Base-by-base conservation (phyloP, 2,329 filamentous ascomycete genomes). In the Hawksworthiomyces lignivorus region DNA sequence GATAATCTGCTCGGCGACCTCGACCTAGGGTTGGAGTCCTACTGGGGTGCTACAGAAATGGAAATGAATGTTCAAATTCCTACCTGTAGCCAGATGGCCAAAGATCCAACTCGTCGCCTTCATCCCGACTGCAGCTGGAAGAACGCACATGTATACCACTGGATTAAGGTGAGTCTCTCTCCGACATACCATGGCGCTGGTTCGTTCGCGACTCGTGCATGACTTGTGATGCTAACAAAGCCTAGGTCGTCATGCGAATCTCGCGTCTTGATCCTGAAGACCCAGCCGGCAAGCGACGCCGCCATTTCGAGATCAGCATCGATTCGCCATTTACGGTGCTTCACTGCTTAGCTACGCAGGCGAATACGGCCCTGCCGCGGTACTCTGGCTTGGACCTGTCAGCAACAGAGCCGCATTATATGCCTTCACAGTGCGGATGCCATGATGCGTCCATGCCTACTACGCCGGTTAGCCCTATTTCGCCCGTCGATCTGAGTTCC, bases 241-340 rank as follows among this genome's bases (percentile, higher is more conserved):
- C 11, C 2, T 48, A 90, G 86, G 87, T 95, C 56, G 87, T 95
- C 47, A 86, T 96, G 79, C 83, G 89, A 39, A 81, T 96, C 35
- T 95, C 88, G 22, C 87, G 87, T 53, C 69, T 84, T 12, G 89
- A 95, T 53, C 75, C 81, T 29, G 78, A 82, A 10, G 85, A 94
- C 54, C 80, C 87, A 0, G 70, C 69, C 1, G 73, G 73, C 27
- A 73, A 68, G 48, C 89, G 89, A 56, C 78, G 88, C 49, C 77
- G 88, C 26, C 89, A 95, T 58, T 96, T 94, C 52, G 89, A 96
- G 61, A 95, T 95, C 54, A 94, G 87, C 51, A 96, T 96, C 53
- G 89, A 96, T 62, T 95, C 88, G 2, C 89, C 89, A 1, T 90
- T 96, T 58, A 90, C 90, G 48, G 87, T 95, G 34, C 82, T 95